Conservation (phyloP, 768 basidiomycete species). For the Trametes coccinea region DNA sequence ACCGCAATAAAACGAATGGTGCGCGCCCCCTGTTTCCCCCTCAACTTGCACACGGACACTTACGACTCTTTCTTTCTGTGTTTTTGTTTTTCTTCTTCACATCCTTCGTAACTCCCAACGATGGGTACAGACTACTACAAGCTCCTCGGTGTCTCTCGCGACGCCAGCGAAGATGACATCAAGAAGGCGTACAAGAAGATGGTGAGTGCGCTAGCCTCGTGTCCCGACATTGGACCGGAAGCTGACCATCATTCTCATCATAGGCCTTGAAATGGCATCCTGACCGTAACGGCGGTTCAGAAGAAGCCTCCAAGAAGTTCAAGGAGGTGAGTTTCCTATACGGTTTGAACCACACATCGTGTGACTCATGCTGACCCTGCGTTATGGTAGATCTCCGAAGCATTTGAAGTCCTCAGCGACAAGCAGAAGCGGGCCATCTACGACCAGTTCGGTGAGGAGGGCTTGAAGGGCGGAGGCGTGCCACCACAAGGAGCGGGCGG, state of each 20-base stretch:
- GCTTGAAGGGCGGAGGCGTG: conserved; percentile 74
- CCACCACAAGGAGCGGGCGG: conserved; percentile 51
- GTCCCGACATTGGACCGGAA: not conserved
- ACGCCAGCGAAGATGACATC: conserved; percentile 81
- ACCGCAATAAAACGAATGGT: conserved; percentile 10
- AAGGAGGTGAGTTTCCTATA: conserved; percentile 63
- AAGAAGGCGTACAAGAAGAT: conserved; percentile 97
- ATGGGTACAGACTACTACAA: conserved; percentile 94
- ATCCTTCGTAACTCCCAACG: conserved; percentile 16
- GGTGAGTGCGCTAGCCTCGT: conserved; percentile 40
- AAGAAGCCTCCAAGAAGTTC: conserved; percentile 86
- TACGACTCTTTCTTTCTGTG: not conserved
- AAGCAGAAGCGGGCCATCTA: conserved; percentile 82
- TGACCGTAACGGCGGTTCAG: conserved; percentile 84
- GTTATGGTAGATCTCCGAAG: conserved; percentile 77
- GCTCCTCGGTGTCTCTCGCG: conserved; percentile 69
- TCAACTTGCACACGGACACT: conserved; percentile 20
- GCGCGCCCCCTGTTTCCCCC: not conserved
- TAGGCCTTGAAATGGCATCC: conserved; percentile 94
- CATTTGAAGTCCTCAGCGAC: conserved; percentile 93
- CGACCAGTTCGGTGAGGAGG: conserved; percentile 95
- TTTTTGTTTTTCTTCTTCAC: not conserved
- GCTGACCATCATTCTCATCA: not conserved
- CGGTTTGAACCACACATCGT: not conserved
- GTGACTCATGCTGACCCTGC: conserved; percentile 1